Evolutionary conservation across 495 filamentous ascomycete genomes (phyloP), one percentile per base, ranked within the genome.

Genomic region (Penicillium samsonianum): DNA sequence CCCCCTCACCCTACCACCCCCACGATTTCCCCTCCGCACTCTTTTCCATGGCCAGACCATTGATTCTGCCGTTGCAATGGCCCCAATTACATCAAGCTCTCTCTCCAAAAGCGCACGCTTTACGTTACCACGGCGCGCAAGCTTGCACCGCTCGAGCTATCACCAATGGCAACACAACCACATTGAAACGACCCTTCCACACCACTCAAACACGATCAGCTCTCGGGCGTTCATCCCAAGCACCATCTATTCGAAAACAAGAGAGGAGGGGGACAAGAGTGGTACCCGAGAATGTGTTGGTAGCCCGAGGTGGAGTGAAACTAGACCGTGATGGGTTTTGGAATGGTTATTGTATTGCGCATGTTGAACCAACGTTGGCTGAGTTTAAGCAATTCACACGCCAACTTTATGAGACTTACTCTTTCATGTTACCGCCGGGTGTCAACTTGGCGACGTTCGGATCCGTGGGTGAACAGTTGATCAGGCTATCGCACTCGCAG

Each of bases 361-460:
- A 43, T 25, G 28, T 43, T 20, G 28, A n/a, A 11, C 35, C 35
- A 38, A 7, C 7, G 5, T 9, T 47, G 30, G n/a, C 9, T 3
- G 25, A 25, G 10, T 56, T 56, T 17, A 25, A 31, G 16, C 4
- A 42, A 28, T 11, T 4, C 3, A 30, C 50, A 14, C 17, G 22
- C 50, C 25, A 30, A 16, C 1, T 47, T 0, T 63, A 65, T 40
- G 49, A 56, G n/a, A 26, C 35, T 25, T 60, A 53, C 2, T 25
- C 22, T 28, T 46, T 47, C 0, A 4, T 55, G 11, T 12, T 67
- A 19, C 60, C 62, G 8, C 44, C 26, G 5, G 49, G 17, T 10
- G 58, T 69, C 33, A 63, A 42, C 26, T 38, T 59, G 8, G 45
- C 38, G 4, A 67, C 55, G 2, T 74, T 71, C 46, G 53, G 46